Percentiles rank a stretch among this genome's conserved stretches.
These are phyloP conservation scores for Knoxia roxburghii DNA, from an alignment of 257 asterid species.

Conservation along the genomic window DNA sequence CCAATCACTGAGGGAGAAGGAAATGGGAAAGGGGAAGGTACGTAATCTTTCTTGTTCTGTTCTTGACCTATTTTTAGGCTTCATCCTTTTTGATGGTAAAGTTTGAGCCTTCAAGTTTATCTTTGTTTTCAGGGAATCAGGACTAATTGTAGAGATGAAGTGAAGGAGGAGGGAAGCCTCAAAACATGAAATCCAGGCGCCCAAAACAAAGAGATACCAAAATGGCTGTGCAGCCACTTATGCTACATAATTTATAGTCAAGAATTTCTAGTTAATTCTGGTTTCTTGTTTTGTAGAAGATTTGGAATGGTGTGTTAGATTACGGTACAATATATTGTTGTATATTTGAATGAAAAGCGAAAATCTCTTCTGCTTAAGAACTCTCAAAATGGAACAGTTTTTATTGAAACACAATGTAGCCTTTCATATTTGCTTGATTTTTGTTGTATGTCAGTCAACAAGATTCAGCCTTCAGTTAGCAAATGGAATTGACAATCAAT, in stretches of 20 bases:
- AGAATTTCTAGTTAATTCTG: background rate
- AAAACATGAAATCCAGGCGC: constrained; percentile 8
- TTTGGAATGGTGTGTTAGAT: background rate
- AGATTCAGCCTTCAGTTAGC: too few relatives aligned
- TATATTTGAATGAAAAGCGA: constrained; percentile 3
- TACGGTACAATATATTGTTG: constrained; percentile 13
- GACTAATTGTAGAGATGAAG: constrained; percentile 3
- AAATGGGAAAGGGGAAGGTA: constrained; percentile 40
- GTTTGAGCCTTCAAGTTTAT: background rate
- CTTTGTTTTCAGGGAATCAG: constrained; percentile 1
- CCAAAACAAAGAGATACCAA: background rate
- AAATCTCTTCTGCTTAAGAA: too few relatives aligned
- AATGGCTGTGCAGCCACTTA: background rate
- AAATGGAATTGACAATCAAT: too few relatives aligned
- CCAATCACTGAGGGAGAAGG: constrained; percentile 60
- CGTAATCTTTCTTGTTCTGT: constrained; percentile 12
- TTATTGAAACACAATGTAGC: too few relatives aligned
- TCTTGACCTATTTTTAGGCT: background rate
- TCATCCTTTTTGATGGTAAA: background rate
- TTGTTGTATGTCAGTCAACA: too few relatives aligned
- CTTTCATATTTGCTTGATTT: too few relatives aligned
- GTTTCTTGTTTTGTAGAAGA: background rate
- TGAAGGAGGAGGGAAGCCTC: background rate
- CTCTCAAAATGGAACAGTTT: too few relatives aligned
- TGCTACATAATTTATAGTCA: background rate